Percentiles rank a stretch among this genome's conserved stretches.
Evolutionary conservation across 192 early-diverging fungal genomes (phyloP).

Genomic region (Backusella parvicylindrica): DNA sequence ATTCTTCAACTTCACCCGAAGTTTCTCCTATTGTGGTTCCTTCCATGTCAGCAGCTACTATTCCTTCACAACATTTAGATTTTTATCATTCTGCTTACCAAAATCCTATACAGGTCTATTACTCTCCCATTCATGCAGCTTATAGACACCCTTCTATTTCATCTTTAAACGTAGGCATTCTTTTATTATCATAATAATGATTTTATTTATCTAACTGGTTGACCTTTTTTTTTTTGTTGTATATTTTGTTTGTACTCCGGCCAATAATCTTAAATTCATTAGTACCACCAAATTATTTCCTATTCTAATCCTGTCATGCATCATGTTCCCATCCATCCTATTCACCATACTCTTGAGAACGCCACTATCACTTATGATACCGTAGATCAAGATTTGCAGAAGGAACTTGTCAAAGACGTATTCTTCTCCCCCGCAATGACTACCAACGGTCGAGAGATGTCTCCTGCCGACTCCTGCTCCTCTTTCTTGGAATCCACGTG

Average conservation of each 20-base stretch:
- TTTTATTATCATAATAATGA: not conserved
- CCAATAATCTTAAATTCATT: constrained; percentile 1
- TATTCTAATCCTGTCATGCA: not conserved
- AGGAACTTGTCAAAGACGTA: constrained; percentile 31
- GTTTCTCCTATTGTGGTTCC: constrained; percentile 16
- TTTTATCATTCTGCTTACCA: constrained; percentile 8
- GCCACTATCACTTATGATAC: constrained; percentile 36
- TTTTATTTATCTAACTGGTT: constrained; percentile 7
- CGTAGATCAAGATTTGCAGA: constrained; percentile 11
- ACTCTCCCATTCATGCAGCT: not conserved
- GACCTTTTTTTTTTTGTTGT: constrained; percentile 1
- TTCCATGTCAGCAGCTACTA: constrained; percentile 3
- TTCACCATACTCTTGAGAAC: constrained; percentile 38
- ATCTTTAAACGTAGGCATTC: constrained; percentile 6
- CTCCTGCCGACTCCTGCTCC: not conserved
- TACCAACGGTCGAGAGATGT: not conserved
- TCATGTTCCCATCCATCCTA: constrained; percentile 16
- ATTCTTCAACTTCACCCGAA: not conserved
- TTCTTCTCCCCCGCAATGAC: constrained; percentile 31
- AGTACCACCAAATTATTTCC: constrained; percentile 4
- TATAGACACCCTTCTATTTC: not conserved
- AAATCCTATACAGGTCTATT: constrained; percentile 1
- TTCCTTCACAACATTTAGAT: not conserved
- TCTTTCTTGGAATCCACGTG: not conserved
- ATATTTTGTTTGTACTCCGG: not conserved